These are phyloP conservation scores for Podospora appendiculata DNA, from an alignment of 495 filamentous ascomycete species.

Conservation along the genomic window DNA sequence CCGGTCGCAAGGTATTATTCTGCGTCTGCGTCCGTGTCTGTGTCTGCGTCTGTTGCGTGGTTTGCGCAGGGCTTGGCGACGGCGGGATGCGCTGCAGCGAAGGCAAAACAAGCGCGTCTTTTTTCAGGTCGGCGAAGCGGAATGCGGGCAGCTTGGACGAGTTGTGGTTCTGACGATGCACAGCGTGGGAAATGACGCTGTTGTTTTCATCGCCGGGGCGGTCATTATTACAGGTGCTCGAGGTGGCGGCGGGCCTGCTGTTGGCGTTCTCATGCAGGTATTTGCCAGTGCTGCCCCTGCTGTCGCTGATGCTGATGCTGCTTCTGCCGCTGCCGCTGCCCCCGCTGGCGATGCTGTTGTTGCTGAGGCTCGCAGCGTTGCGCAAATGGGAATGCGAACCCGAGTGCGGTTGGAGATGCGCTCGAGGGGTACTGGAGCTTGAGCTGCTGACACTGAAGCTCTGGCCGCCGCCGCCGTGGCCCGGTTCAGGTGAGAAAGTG, in stretches of 20 bases:
- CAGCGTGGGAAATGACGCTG: conserved; percentile 26
- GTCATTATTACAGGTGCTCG: neutral
- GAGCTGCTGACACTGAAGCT: conserved; percentile 3
- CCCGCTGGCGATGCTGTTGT: neutral
- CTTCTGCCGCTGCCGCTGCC: conserved; percentile 1
- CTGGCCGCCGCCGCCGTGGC: conserved; percentile 11
- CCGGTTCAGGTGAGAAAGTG: conserved; percentile 12
- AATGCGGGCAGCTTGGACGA: conserved; percentile 43
- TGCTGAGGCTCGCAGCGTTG: conserved; percentile 5
- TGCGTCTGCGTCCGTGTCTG: conserved; percentile 8
- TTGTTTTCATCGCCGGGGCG: conserved; percentile 4
- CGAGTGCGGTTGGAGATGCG: neutral
- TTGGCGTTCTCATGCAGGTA: conserved; percentile 7
- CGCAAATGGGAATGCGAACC: conserved; percentile 1
- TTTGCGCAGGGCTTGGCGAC: conserved; percentile 19
- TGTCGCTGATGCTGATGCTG: conserved; percentile 5
- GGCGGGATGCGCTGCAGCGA: conserved; percentile 32
- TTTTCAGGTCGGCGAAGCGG: conserved; percentile 41
- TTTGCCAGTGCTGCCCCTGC: conserved; percentile 2
- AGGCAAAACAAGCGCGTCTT: conserved; percentile 27
- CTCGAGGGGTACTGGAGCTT: conserved; percentile 8
- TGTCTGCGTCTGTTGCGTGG: neutral
- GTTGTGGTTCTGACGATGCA: conserved; percentile 40
- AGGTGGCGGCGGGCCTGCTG: conserved; percentile 8
- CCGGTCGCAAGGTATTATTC: too few species aligned